Evolutionary conservation across 1,284 basidiomycete genomes (phyloP), one percentile per base, ranked within the genome.

Genomic region (Puccinia hordei): DNA sequence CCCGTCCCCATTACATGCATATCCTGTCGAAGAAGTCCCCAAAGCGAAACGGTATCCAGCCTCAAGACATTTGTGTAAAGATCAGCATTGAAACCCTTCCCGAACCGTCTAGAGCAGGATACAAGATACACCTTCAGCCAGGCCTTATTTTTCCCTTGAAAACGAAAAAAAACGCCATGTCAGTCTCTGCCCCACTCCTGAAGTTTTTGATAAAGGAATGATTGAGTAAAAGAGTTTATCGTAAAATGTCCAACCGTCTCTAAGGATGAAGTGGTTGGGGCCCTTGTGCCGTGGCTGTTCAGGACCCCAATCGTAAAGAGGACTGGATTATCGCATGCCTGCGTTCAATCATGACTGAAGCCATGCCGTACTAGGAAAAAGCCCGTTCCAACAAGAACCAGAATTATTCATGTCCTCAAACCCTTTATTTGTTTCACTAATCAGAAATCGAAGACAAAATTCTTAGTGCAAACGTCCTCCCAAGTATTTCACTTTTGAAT

Each of bases 231-330:
- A 59, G 33, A 59, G 6, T 27, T 33, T 9, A 5, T 13, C 5
- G 46, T 2, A 15, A 4, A 13, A 12, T 27, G 33, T 15, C 57
- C 57, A 59, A 59, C 57, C 27, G 57, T 59, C 30, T 59, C 57
- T 30, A 59, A 59, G 57, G 57, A 59, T 59, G 57, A 30, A 59
- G 24, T 33, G 24, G 30, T 19, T 15, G 46, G 46, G 10, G 17
- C 57, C 57, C 57, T 59, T 59, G 33, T n/a, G n/a, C n/a, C n/a
- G 57, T 59, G 57, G 57, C 27, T 59, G 24, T 59, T 59, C 30
- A 59, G 57, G 30, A 59, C 57, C 27, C 57, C 27, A 30, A 13
- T n/a, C n/a, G n/a, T 5, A 2, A 59, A 27, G 57, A 27, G 13
- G n/a, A 59, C 27, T 13, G 10, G 57, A 33, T 33, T 12, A 41